Conservation (phyloP, 2,329 filamentous ascomycete genomes). For the Myriosclerotinia duriaeana region DNA sequence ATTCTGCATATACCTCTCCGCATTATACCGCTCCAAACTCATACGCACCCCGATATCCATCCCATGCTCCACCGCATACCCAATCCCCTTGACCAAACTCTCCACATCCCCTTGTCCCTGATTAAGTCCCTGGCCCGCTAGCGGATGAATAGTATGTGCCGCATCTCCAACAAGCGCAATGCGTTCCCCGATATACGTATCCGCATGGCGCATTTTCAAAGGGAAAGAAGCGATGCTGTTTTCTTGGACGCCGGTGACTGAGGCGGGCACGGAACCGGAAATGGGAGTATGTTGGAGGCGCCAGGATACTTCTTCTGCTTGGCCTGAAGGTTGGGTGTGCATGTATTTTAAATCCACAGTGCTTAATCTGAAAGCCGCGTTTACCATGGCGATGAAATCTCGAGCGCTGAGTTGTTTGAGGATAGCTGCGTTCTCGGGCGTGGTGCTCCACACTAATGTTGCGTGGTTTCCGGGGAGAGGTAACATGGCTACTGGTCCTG, state of each 20-base stretch:
- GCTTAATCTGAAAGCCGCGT: conserved; percentile 84
- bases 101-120: conserved; percentile 88
- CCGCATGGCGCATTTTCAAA: conserved; percentile 86
- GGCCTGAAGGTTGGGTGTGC: conserved; percentile 60
- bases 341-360: conserved; percentile 80
- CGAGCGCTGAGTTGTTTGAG: conserved; percentile 71
- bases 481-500: conserved; percentile 86
- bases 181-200: conserved; percentile 88
- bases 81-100: conserved; percentile 71
- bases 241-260: conserved; percentile 69
- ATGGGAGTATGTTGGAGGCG: conserved; percentile 65
- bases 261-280: conserved; percentile 58
- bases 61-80: conserved; percentile 74
- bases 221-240: conserved; percentile 87
- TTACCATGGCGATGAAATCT: conserved; percentile 85
- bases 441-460: conserved; percentile 93
- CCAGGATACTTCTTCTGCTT: conserved; percentile 82
- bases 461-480: conserved; percentile 81
- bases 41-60: conserved; percentile 81
- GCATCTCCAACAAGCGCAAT: conserved; percentile 91
- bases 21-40: conserved; percentile 77
- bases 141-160: conserved; percentile 90
- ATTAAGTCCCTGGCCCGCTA: conserved; percentile 93
- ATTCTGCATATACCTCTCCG: conserved; percentile 80
- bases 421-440: conserved; percentile 71